Evolutionary conservation across 2,329 filamentous ascomycete genomes (phyloP).

Genomic region (Trichoderma sp.): DNA sequence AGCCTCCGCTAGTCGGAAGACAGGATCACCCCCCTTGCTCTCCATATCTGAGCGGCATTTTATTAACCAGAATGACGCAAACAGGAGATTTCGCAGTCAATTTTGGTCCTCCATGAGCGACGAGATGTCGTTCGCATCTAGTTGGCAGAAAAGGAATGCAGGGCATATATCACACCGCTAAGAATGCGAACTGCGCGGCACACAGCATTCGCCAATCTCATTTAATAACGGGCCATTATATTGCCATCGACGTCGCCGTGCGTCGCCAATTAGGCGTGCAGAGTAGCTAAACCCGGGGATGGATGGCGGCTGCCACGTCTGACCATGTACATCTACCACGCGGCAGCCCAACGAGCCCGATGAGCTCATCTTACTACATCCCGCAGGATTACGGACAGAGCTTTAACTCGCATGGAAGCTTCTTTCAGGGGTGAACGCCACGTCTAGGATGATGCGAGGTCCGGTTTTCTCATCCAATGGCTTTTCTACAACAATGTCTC

Average conservation of each 20-base stretch:
- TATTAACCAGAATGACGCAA: background rate
- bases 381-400: background rate
- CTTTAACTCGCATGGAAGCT: background rate
- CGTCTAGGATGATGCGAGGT: background rate
- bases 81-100: background rate
- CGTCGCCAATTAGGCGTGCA: background rate
- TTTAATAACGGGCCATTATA: background rate
- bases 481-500: background rate
- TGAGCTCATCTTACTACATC: background rate
- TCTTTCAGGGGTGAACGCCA: background rate
- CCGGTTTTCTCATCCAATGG: background rate
- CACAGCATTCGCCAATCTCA: slow-evolving; percentile 9
- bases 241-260: background rate
- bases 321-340: background rate
- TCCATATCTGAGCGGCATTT: background rate
- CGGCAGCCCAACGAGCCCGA: background rate
- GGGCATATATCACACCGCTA: background rate
- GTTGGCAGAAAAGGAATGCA: background rate
- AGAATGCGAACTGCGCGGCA: background rate
- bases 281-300: background rate
- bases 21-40: background rate
- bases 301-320: slow-evolving; percentile 1
- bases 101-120: background rate
- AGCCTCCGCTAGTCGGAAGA: background rate
- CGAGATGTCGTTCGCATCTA: background rate